These are phyloP conservation scores for Sugiyamaella mastotermitis DNA, from an alignment of 805 yeast species.

Conservation along the genomic window DNA sequence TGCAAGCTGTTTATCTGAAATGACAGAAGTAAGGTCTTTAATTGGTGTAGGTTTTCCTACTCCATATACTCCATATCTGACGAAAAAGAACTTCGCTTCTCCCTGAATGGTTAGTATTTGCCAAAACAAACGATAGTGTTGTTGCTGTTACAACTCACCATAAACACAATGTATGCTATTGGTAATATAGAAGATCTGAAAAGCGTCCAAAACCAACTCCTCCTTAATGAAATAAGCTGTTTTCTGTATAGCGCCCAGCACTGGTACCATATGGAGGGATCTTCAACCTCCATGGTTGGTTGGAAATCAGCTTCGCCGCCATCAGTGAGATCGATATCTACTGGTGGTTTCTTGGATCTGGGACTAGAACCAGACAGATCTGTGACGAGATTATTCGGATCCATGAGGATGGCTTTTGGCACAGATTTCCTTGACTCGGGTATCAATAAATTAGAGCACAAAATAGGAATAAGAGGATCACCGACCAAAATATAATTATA, in stretches of 20 bases:
- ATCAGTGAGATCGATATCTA: no score
- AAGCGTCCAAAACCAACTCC: constrained; percentile 29
- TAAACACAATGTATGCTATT: constrained; percentile 27
- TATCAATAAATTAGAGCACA: no score
- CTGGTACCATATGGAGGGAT: neutral
- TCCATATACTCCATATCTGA: constrained; percentile 28
- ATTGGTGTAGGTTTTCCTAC: constrained; percentile 26
- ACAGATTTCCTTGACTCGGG: no score
- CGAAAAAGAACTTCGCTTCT: constrained; percentile 28
- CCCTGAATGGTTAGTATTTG: constrained; percentile 19
- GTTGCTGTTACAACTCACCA: constrained; percentile 22
- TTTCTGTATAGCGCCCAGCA: constrained; percentile 2
- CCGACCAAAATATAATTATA: no score
- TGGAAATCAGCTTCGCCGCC: neutral
- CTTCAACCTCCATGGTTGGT: neutral
- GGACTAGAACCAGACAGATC: no score
- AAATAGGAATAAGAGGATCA: no score
- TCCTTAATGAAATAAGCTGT: constrained; percentile 9
- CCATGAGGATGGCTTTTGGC: no score
- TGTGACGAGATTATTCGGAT: no score
- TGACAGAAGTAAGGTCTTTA: constrained; percentile 19
- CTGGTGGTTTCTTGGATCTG: no score
- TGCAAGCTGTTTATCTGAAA: constrained; percentile 24
- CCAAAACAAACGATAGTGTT: neutral
- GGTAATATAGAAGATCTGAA: constrained; percentile 30